Evolutionary conservation across 805 yeast species (phyloP), one percentile per base, ranked within the genome.

Genomic region (Cyberlindnera mycetangii): DNA sequence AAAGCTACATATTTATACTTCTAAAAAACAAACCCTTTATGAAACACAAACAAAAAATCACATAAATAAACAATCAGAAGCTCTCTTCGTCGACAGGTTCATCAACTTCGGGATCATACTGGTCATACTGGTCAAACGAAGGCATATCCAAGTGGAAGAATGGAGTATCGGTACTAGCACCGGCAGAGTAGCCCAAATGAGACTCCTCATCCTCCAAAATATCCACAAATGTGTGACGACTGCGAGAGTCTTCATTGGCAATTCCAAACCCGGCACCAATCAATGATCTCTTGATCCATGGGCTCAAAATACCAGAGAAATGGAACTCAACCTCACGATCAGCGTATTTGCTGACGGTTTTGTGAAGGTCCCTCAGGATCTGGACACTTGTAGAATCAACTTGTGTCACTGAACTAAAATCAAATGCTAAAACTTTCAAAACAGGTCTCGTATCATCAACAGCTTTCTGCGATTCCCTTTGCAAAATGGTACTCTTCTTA

Each of bases 261-360:
- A 76, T 69, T 38, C 96, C 95, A 67, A 89, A 89, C 1, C 95
- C 95, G 45, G 82, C 81, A 54, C 79, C 76, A 35, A 84, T 61
- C 53, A 90, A 74, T 5, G 84, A 85, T 59, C 92, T 76, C 57
- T 87, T 80, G 43, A 86, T 78, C 97, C 97, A 90, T 9, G 92
- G 90, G 44, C 85, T 81, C 36, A 85, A 67, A 25, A 90, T 79
- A 20, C 96, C 95, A 10, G 86, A 78, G 63, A 90, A 89, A 66
- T 90, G 97, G 68, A 83, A 82, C 65, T 90, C 97, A 47, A 89
- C 90, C 53, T 85, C 89, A 46, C 84, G 71, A 60, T 87, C 90
- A 15, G 93, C 84, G 58, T 85, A 87, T 45, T 70, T 74, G 64
- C 81, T 80, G 38, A 89, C 64, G 14, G 89, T 81, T 54, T 81